Conservation (phyloP, 192 early-diverging fungal genomes). For the Polychytrium aggregatum region DNA sequence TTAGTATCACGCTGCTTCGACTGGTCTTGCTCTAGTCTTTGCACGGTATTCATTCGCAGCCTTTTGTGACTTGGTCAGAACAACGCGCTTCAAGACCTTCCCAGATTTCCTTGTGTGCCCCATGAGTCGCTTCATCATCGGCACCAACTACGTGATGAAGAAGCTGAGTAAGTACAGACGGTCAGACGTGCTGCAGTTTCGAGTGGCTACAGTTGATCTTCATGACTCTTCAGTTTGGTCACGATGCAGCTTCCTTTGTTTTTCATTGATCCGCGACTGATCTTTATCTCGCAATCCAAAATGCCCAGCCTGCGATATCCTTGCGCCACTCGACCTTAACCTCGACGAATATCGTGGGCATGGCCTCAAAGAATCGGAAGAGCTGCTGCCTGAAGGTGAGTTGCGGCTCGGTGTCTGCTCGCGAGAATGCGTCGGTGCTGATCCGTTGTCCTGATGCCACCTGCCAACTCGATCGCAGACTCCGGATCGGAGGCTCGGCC, state of each 20-base stretch:
- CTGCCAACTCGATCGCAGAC: too few relatives aligned
- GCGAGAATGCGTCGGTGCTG: too few relatives aligned
- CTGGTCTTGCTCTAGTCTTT: neutral
- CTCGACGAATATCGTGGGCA: slow-evolving; percentile 59
- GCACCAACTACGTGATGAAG: slow-evolving; percentile 34
- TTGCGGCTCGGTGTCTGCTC: too few relatives aligned
- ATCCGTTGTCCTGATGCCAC: too few relatives aligned
- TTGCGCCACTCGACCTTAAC: slow-evolving; percentile 29
- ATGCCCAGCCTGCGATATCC: slow-evolving; percentile 22
- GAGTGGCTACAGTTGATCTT: slow-evolving; percentile 1
- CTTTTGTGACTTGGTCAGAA: slow-evolving; percentile 1
- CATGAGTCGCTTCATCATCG: slow-evolving; percentile 35
- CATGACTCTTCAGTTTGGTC: too few relatives aligned
- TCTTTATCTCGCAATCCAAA: neutral
- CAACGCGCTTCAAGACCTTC: slow-evolving; percentile 43
- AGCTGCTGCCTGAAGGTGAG: slow-evolving; percentile 62
- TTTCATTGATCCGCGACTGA: neutral
- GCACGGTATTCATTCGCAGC: neutral
- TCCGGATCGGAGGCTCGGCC: slow-evolving; percentile 27
- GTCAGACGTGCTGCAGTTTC: neutral
- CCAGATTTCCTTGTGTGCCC: slow-evolving; percentile 71
- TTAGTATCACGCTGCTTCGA: neutral
- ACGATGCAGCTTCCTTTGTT: neutral
- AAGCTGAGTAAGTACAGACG: slow-evolving; percentile 24
- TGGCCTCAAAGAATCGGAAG: slow-evolving; percentile 53